Evolutionary conservation across 148 eudicot genomes (phyloP).

Genomic region (Nepenthes gracilis): DNA sequence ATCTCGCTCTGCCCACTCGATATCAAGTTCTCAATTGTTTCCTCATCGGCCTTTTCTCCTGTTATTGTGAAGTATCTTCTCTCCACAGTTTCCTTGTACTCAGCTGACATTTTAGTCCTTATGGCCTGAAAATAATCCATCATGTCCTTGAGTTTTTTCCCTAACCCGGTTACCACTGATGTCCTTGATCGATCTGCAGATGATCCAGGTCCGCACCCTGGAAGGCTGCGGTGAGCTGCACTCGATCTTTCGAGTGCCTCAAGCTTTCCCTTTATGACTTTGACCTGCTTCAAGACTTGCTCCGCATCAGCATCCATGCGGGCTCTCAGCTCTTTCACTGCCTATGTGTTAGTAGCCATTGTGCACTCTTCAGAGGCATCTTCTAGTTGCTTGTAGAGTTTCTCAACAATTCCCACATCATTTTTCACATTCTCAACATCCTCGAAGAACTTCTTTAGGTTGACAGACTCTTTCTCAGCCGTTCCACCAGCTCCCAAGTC

Average conservation of each 20-base stretch:
- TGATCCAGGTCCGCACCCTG: constrained; percentile 67
- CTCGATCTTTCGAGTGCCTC: constrained; percentile 58
- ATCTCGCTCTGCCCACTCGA: constrained; percentile 63
- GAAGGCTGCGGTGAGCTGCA: constrained; percentile 35
- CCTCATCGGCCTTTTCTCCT: constrained; percentile 61
- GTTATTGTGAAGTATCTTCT: constrained; percentile 68
- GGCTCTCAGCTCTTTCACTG: constrained; percentile 43
- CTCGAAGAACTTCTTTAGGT: constrained; percentile 54
- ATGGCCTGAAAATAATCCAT: constrained; percentile 66
- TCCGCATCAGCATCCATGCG: constrained; percentile 57
- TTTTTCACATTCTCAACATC: constrained; percentile 58
- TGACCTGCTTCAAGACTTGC: constrained; percentile 53
- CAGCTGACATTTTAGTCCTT: constrained; percentile 45
- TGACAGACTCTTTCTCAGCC: constrained; percentile 16
- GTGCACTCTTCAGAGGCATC: constrained; percentile 56
- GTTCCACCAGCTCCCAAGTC: constrained; percentile 43
- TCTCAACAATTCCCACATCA: constrained; percentile 49
- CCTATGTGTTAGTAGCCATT: constrained; percentile 45
- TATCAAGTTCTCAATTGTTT: constrained; percentile 50
- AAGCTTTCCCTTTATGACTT: constrained; percentile 49
- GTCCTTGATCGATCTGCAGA: constrained; percentile 60
- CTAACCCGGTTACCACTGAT: constrained; percentile 54
- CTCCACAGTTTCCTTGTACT: constrained; percentile 64
- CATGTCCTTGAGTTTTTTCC: constrained; percentile 54
- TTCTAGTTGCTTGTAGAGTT: constrained; percentile 45